These are phyloP conservation scores for Fraxinus excelsior DNA, from an alignment of 257 asterid genomes.

Conservation along the genomic window DNA sequence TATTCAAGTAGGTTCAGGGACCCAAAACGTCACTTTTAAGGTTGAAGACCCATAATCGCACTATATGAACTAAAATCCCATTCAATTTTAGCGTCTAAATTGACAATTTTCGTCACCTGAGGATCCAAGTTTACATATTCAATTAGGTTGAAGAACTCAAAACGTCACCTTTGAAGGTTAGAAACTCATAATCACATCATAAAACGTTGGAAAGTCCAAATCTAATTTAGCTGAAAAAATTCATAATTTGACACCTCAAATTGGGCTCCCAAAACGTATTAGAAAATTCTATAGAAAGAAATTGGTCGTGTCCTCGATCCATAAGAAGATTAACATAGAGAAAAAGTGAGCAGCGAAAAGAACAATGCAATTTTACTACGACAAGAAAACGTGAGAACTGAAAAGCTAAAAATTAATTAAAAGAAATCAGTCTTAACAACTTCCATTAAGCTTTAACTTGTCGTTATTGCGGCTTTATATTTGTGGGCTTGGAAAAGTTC, in stretches of 20 bases:
- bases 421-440: background rate
- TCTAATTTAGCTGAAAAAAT: background rate
- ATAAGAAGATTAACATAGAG: background rate
- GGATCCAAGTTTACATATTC: background rate
- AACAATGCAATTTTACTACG: background rate
- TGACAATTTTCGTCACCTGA: background rate
- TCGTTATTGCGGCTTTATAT: background rate
- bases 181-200: too few species aligned
- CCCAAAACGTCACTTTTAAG: too few species aligned
- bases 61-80: background rate
- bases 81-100: background rate
- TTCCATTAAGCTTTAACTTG: background rate
- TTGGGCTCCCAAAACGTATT: background rate
- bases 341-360: background rate
- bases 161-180: background rate
- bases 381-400: background rate
- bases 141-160: background rate
- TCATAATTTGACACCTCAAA: background rate
- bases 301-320: background rate
- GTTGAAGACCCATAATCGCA: too few species aligned
- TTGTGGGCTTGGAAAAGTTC: background rate
- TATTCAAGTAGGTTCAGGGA: too few species aligned
- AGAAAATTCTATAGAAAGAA: background rate
- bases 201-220: too few species aligned
- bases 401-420: background rate